Conservation (phyloP, 495 filamentous ascomycete species). For the Penicillium pancosmium region DNA sequence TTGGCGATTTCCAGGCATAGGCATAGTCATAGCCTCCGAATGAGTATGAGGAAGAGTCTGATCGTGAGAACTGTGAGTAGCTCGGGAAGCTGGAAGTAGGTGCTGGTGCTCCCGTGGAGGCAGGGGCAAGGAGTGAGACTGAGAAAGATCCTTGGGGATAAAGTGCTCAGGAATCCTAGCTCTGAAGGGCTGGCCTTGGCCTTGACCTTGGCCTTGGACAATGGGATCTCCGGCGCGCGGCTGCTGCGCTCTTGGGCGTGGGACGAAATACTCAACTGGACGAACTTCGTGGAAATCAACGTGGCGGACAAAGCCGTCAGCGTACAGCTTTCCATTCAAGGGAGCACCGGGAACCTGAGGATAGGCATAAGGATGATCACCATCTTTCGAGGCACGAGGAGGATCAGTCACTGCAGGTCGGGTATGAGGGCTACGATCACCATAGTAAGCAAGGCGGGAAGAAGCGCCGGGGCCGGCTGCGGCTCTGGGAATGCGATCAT, state of each 20-base stretch:
- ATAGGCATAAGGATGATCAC: constrained; percentile 8
- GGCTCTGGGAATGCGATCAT: constrained; percentile 22
- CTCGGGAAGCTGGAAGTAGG: constrained; percentile 19
- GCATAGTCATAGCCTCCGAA: constrained; percentile 5
- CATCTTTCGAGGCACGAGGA: constrained; percentile 1
- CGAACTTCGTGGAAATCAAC: constrained; percentile 34
- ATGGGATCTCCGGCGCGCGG: neutral
- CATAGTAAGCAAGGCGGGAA: constrained; percentile 22
- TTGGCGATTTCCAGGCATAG: constrained; percentile 11
- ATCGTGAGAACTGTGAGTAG: constrained; percentile 14
- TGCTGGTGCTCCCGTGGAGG: constrained; percentile 10
- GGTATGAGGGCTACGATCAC: constrained; percentile 22
- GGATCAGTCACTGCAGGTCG: constrained; percentile 17
- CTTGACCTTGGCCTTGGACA: neutral
- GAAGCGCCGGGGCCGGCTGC: constrained; percentile 12
- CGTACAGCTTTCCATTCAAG: constrained; percentile 34
- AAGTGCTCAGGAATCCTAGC: constrained; percentile 18
- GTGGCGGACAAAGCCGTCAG: constrained; percentile 43
- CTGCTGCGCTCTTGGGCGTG: constrained; percentile 21
- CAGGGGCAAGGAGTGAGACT: constrained; percentile 4
- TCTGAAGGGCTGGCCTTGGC: constrained; percentile 10
- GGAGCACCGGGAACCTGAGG: constrained; percentile 17
- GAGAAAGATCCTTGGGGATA: constrained; percentile 18
- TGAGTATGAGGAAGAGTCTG: constrained; percentile 11
- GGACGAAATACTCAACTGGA: constrained; percentile 26